Base-by-base conservation (phyloP, 257 asterid species). In the Solanum piurae region DNA sequence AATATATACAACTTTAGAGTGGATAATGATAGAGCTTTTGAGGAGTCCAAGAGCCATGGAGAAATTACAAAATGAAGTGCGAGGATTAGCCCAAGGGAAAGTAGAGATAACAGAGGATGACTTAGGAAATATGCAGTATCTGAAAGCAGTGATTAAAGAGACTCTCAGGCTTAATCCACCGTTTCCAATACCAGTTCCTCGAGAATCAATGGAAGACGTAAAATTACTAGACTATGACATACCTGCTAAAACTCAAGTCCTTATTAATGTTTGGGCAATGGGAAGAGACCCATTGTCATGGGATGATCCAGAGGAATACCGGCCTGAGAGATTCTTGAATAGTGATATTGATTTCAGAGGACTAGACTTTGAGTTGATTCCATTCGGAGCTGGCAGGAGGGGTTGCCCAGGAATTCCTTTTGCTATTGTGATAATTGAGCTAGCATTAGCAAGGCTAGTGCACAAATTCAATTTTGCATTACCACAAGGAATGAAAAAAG, bases 381-480 rank as follows among this genome's bases (percentile, higher is more conserved):
- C 95, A 1, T 94, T 93, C 42, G 95, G 98, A 3, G 92, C 94
- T 0, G 98, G 98, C 0, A 80, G 95, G 29, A 91, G 96, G 80
- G 92, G 90, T 1, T 93, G 95, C 37, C 95, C 94, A 0, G 98
- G 96, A 5, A 87, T 55, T 55, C 10, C 85, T 3, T 91, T 91
- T 66, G 91, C 86, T 3, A 34, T 74, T 64, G 84, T 83, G 1
- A 58, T 87, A 5, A 60, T 13, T 83, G 96, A 92, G 87, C 87
- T 93, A 31, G 91, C 87, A 9, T 27, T 93, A 2, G 95, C 98
- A 6, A 91, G 87, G 13, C 62, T 94, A 74, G 77, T 93, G 74
- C 88, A 87, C 46, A 85, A 89, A 12, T 93, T 94, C 37, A 60
- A 91, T 71, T 91, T 89, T 29, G 76, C 44, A 23, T 66, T 89